Conservation (phyloP, 495 filamentous ascomycete genomes). For the Bryoglossum gracile region DNA sequence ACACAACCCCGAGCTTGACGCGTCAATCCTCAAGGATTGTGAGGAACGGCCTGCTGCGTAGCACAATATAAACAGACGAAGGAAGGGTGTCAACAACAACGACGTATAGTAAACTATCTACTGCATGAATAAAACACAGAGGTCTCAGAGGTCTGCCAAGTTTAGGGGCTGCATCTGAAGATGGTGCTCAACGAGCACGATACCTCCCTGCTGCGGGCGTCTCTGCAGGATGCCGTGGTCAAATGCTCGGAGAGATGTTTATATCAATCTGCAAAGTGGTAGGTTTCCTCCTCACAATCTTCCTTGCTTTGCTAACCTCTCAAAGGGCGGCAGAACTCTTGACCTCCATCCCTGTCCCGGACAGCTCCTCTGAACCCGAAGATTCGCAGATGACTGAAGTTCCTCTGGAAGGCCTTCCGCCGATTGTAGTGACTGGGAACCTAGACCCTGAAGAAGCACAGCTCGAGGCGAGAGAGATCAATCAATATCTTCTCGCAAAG, state of each 20-base stretch:
- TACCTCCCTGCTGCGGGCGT: conserved; percentile 43
- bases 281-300: conserved; percentile 20
- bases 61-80: not conserved
- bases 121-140: not conserved
- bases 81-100: conserved; percentile 5
- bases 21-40: conserved; percentile 1
- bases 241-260: conserved; percentile 93
- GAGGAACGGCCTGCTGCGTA: conserved; percentile 1
- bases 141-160: not conserved
- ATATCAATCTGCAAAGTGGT: conserved; percentile 98
- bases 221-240: conserved; percentile 74
- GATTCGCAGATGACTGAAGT: conserved; percentile 33
- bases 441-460: conserved; percentile 58
- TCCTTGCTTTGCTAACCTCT: conserved; percentile 5
- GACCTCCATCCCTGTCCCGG: conserved; percentile 55
- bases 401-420: conserved; percentile 21
- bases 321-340: conserved; percentile 90
- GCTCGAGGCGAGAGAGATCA: conserved; percentile 73
- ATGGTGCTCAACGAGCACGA: conserved; percentile 39
- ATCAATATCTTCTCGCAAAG: conserved; percentile 84
- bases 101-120: not conserved
- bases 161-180: not conserved
- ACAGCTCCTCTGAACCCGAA: conserved; percentile 23
- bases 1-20: not conserved
- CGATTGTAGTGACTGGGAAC: conserved; percentile 38